phyloP scores from a whole-genome alignment of 768 basidiomycete species.

The Panaeolus papilionaceus region DNA sequence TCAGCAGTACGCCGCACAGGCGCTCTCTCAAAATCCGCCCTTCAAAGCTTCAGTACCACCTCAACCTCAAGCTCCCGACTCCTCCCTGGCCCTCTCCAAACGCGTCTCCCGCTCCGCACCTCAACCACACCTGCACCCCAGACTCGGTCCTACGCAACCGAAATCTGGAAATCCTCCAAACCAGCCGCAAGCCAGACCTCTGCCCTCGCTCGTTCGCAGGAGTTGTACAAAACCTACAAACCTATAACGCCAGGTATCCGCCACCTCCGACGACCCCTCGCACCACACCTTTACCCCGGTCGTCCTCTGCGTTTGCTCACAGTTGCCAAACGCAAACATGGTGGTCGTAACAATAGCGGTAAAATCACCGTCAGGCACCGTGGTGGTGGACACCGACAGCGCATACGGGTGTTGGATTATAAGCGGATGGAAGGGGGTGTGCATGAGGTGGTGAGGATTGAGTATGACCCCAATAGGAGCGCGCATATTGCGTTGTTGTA shows the following conservation, averaged over 20 bases:
- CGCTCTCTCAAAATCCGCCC: conserved; percentile 8
- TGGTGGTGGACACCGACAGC: conserved; percentile 90
- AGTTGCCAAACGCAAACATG: conserved; percentile 78
- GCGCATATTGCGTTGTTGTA: conserved; percentile 93
- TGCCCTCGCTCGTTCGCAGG: conserved; percentile 57
- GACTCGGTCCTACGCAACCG: conserved; percentile 43
- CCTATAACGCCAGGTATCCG: conserved; percentile 88
- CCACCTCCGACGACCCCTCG: conserved; percentile 83
- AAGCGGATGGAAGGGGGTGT: conserved; percentile 76
- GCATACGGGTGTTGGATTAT: conserved; percentile 90
- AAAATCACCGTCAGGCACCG: conserved; percentile 86
- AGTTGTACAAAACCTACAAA: conserved; percentile 87
- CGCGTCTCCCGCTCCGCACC: neutral
- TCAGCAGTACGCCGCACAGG: conserved; percentile 6
- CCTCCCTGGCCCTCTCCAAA: neutral
- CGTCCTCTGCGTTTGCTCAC: conserved; percentile 87
- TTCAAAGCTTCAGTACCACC: neutral
- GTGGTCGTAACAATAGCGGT: conserved; percentile 86
- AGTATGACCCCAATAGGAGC: conserved; percentile 94
- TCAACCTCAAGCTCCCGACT: neutral
- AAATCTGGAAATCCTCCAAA: conserved; percentile 43
- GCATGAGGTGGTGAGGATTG: conserved; percentile 91
- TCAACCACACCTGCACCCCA: conserved; percentile 3
- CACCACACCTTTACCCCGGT: conserved; percentile 84
- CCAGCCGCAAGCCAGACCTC: conserved; percentile 38